Evolutionary conservation across 2,329 filamentous ascomycete species (phyloP).

Genomic region (Aspergillus caelatus): DNA sequence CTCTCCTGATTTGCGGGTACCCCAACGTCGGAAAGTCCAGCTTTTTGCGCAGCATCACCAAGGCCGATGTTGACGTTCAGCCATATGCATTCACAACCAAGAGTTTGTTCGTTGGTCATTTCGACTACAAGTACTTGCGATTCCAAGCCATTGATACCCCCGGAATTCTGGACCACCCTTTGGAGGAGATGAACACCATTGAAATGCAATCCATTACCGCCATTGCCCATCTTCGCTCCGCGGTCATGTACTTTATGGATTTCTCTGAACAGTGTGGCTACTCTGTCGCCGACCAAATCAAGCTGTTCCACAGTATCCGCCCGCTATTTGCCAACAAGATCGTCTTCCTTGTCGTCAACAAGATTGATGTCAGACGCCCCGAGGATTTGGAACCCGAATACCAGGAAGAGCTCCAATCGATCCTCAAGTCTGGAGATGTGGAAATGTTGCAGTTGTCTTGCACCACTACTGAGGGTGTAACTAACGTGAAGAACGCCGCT

Average conservation of each 20-base stretch:
- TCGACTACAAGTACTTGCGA: conserved; percentile 91
- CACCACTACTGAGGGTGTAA: conserved; percentile 91
- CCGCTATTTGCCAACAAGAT: conserved; percentile 97
- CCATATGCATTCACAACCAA: conserved; percentile 99
- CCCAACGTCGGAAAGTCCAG: conserved; percentile 98
- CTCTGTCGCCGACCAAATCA: conserved; percentile 87
- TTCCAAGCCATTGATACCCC: conserved; percentile 96
- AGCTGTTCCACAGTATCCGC: conserved; percentile 94
- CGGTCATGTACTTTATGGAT: conserved; percentile 98
- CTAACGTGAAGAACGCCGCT: conserved; percentile 90
- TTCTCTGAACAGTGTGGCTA: conserved; percentile 96
- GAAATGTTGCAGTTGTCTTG: conserved; percentile 93
- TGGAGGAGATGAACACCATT: conserved; percentile 99
- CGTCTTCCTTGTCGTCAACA: conserved; percentile 96
- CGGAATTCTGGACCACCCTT: conserved; percentile 95
- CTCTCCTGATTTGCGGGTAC: conserved; percentile 94
- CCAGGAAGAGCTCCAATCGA: conserved; percentile 73
- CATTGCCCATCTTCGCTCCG: conserved; percentile 92
- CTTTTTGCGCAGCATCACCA: conserved; percentile 87
- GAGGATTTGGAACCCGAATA: conserved; percentile 82
- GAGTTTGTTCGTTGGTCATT: conserved; percentile 94
- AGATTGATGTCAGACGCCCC: conserved; percentile 88
- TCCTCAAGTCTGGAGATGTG: conserved; percentile 85
- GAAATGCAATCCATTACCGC: conserved; percentile 99
- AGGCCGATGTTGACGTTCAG: conserved; percentile 95